Percentiles rank a stretch among this genome's conserved stretches.
Conservation (phyloP, 2,329 filamentous ascomycete genomes). For the Myrmaecium sp. region DNA sequence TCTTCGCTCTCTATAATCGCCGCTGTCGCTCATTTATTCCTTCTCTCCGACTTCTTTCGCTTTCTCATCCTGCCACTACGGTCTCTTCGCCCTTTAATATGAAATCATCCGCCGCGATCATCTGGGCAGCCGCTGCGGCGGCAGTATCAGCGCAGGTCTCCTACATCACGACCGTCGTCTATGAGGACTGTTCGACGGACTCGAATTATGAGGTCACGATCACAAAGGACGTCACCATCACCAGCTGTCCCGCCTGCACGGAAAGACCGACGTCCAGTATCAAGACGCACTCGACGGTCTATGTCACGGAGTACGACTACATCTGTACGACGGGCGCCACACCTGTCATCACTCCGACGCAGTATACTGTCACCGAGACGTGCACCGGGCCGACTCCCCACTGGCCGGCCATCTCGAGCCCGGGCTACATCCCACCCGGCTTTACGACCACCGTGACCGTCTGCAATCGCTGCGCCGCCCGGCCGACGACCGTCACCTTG, state of each 20-base stretch:
- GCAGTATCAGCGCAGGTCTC: too few species aligned
- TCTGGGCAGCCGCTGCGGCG: too few species aligned
- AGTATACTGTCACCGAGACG: constrained; percentile 17
- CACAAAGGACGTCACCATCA: constrained; percentile 13
- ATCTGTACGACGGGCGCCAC: constrained; percentile 10
- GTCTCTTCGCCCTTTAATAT: too few species aligned
- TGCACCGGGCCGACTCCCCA: constrained; percentile 8
- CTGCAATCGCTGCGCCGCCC: constrained; percentile 6
- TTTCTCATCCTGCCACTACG: too few species aligned
- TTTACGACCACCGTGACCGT: constrained; percentile 9
- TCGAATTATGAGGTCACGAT: too few species aligned
- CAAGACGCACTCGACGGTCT: constrained; percentile 8
- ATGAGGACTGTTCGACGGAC: too few species aligned
- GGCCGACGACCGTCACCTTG: constrained; percentile 5
- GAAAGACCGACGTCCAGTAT: constrained; percentile 1
- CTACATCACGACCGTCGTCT: too few species aligned
- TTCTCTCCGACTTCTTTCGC: too few species aligned
- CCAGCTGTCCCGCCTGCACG: constrained; percentile 4
- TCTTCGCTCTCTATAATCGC: too few species aligned
- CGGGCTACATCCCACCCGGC: constrained; percentile 8
- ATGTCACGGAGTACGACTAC: constrained; percentile 10
- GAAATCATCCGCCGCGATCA: too few species aligned
- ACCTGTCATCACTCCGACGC: constrained; percentile 8
- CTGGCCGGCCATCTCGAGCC: constrained; percentile 1
- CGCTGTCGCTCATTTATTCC: too few species aligned